Evolutionary conservation across 495 filamentous ascomycete species (phyloP).

Genomic region (Terfezia claveryi): DNA sequence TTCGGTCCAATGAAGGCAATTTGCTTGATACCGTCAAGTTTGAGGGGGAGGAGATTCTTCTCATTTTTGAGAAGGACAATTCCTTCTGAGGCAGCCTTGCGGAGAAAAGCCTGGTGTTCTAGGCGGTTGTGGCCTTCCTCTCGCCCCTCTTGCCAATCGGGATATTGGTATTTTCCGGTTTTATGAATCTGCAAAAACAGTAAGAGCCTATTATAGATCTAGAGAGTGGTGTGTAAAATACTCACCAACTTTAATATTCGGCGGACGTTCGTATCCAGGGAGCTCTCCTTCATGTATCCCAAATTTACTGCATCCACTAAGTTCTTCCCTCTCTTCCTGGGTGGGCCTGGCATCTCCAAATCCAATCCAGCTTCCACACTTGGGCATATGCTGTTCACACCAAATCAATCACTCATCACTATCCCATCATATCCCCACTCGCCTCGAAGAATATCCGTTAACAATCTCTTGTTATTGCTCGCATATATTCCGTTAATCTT

Average conservation of each 20-base stretch:
- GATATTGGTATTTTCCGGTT: constrained; percentile 16
- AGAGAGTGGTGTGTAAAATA: neutral
- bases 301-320: constrained; percentile 16
- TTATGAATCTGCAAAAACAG: constrained; percentile 13
- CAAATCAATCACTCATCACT: constrained; percentile 55
- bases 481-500: constrained; percentile 50
- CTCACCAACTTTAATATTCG: constrained; percentile 37
- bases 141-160: constrained; percentile 15
- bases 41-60: constrained; percentile 39
- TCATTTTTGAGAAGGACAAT: constrained; percentile 59
- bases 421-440: constrained; percentile 53
- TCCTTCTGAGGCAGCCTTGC: constrained; percentile 42
- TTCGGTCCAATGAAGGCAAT: constrained; percentile 52
- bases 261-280: constrained; percentile 39
- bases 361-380: constrained; percentile 47
- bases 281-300: constrained; percentile 24
- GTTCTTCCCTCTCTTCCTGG: constrained; percentile 38
- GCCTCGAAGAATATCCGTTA: constrained; percentile 41
- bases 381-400: constrained; percentile 45
- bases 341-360: constrained; percentile 53
- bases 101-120: constrained; percentile 34
- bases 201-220: neutral
- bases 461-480: constrained; percentile 39
- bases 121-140: constrained; percentile 30
- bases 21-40: constrained; percentile 32